Evolutionary conservation across 148 eudicot genomes (phyloP).

Genomic region (Silene latifolia): DNA sequence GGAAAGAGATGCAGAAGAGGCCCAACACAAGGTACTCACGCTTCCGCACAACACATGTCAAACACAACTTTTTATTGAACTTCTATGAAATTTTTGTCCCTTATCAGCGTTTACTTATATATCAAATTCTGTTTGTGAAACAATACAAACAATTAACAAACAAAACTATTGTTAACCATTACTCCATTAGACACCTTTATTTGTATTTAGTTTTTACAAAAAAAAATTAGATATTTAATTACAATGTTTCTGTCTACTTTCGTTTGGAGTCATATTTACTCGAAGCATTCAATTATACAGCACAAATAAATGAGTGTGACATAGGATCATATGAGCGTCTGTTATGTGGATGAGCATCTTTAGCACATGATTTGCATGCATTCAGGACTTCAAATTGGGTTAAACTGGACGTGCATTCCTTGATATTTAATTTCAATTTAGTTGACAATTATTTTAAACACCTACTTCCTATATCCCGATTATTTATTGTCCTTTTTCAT

Average conservation of each 20-base stretch:
- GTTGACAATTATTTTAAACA: too few species aligned
- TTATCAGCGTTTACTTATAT: background rate
- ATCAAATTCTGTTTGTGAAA: background rate
- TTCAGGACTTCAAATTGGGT: slow-evolving; percentile 4
- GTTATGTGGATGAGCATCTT: slow-evolving; percentile 16
- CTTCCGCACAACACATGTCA: too few species aligned
- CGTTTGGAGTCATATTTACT: slow-evolving; percentile 8
- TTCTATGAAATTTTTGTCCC: background rate
- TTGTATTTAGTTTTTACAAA: too few species aligned
- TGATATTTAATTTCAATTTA: too few species aligned
- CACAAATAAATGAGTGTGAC: background rate
- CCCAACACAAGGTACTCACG: too few species aligned
- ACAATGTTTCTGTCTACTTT: slow-evolving; percentile 10
- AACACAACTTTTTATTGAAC: background rate
- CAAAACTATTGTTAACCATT: slow-evolving; percentile 1
- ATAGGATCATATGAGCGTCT: slow-evolving; percentile 23
- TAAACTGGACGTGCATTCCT: background rate
- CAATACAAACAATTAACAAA: background rate
- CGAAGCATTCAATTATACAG: background rate
- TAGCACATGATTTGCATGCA: slow-evolving; percentile 18
- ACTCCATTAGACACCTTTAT: background rate
- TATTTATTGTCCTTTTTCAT: too few species aligned
- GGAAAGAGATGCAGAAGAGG: too few species aligned
- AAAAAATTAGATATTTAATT: too few species aligned
- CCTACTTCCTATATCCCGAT: too few species aligned